Conservation (phyloP, 1,139 yeast genomes). For the Hyphopichia pseudoburtonii region DNA sequence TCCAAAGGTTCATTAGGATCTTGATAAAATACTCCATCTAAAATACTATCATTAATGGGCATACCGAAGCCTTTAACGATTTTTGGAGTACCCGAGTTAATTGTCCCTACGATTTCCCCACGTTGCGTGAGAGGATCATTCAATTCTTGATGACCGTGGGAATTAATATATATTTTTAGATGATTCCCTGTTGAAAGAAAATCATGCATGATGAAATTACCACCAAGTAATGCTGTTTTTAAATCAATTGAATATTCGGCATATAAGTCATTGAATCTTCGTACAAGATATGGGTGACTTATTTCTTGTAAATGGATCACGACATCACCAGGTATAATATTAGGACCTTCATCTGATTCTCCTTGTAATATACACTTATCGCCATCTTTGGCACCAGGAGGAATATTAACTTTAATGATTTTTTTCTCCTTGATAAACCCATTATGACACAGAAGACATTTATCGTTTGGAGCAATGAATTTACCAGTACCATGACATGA, state of each 20-base stretch:
- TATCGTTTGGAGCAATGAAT: slow-evolving; percentile 19
- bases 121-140: slow-evolving; percentile 29
- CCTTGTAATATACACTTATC: slow-evolving; percentile 52
- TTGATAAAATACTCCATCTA: slow-evolving; percentile 25
- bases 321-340: slow-evolving; percentile 66
- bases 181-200: slow-evolving; percentile 44
- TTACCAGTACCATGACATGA: slow-evolving; percentile 40
- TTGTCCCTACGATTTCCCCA: slow-evolving; percentile 50
- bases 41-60: slow-evolving; percentile 56
- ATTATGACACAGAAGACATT: slow-evolving; percentile 29
- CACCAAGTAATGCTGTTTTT: slow-evolving; percentile 57
- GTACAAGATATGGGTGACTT: slow-evolving; percentile 41
- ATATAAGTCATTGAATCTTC: slow-evolving; percentile 50
- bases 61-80: slow-evolving; percentile 53
- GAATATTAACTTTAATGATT: slow-evolving; percentile 49
- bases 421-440: slow-evolving; percentile 47
- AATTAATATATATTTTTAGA: slow-evolving; percentile 39
- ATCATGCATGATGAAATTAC: slow-evolving; percentile 42
- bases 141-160: slow-evolving; percentile 31
- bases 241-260: slow-evolving; percentile 49
- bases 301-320: slow-evolving; percentile 43
- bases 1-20: slow-evolving; percentile 17
- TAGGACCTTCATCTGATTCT: slow-evolving; percentile 64
- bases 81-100: slow-evolving; percentile 47
- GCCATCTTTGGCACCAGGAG: slow-evolving; percentile 54